Percentiles rank a stretch among this genome's conserved stretches.
These are phyloP conservation scores for Neopestalotiopsis sp. DNA, from an alignment of 2,329 filamentous ascomycete species.

Conservation along the genomic window DNA sequence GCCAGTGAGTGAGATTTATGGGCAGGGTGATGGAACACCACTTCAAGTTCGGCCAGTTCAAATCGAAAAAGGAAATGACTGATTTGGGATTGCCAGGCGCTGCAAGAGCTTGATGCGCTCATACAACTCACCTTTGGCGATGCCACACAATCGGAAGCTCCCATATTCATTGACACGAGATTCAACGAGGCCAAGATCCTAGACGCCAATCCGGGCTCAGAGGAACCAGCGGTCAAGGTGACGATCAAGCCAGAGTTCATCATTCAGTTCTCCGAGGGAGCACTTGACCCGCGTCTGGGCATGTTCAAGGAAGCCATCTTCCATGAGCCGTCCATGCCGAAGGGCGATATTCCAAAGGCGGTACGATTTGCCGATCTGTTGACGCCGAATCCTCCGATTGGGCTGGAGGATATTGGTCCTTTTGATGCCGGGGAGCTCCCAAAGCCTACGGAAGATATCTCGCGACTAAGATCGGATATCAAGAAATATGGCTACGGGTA, in stretches of 20 bases:
- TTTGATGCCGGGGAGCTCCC: neutral
- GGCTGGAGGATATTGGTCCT: neutral
- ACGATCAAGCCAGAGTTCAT: neutral
- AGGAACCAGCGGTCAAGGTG: neutral
- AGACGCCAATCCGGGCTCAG: neutral
- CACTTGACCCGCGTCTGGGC: slow-evolving; percentile 29
- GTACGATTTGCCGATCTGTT: slow-evolving; percentile 31
- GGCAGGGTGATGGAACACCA: too few relatives aligned
- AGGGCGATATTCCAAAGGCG: slow-evolving; percentile 27
- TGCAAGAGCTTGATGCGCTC: neutral
- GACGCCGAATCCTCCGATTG: neutral
- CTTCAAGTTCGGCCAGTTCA: neutral
- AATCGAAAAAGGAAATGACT: neutral
- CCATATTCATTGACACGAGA: neutral
- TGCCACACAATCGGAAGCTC: neutral
- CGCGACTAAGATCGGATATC: neutral
- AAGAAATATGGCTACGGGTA: neutral
- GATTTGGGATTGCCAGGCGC: neutral
- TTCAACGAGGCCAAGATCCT: neutral
- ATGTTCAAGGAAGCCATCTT: slow-evolving; percentile 32
- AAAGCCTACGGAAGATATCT: neutral
- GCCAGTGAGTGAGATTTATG: too few relatives aligned
- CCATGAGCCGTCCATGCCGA: slow-evolving; percentile 24
- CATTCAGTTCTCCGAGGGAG: slow-evolving; percentile 9
- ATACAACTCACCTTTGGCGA: neutral